phyloP scores from a whole-genome alignment of 768 basidiomycete species.

The Trametes punicea region DNA sequence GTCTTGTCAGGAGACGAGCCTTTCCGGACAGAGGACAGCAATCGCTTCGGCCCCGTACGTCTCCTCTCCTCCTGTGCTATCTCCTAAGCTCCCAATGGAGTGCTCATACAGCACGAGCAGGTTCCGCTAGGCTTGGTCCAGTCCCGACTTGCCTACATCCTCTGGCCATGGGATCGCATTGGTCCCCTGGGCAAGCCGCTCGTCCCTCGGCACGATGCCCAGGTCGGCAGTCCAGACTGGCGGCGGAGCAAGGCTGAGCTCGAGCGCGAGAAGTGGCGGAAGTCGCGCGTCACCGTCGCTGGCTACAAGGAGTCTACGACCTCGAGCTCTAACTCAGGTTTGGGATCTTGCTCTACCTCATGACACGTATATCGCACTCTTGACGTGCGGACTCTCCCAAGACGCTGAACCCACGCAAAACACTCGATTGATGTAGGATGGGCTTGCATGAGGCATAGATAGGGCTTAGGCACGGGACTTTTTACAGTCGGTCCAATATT shows the following conservation, averaged over 20 bases:
- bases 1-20: constrained; percentile 54
- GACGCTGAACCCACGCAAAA: too few species aligned
- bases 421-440: too few species aligned
- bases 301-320: not conserved
- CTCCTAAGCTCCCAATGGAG: not conserved
- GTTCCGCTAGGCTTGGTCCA: constrained; percentile 29
- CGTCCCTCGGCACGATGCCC: constrained; percentile 11
- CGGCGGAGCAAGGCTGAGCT: constrained; percentile 35
- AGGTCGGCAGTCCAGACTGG: constrained; percentile 26
- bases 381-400: too few species aligned
- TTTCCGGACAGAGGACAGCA: constrained; percentile 69
- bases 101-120: constrained; percentile 10
- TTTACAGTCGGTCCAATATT: constrained; percentile 19
- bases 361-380: too few species aligned
- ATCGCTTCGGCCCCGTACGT: constrained; percentile 65
- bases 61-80: not conserved
- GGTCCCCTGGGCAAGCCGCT: constrained; percentile 26
- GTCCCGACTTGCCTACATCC: constrained; percentile 28
- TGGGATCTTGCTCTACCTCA: too few species aligned
- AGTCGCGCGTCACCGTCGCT: constrained; percentile 35
- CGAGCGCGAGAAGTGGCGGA: constrained; percentile 39
- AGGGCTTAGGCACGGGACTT: not conserved
- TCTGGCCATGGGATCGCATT: constrained; percentile 29
- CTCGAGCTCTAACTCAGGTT: too few species aligned
- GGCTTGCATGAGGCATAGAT: not conserved